Conservation (phyloP, 805 yeast species). For the Cyberlindnera mycetangii region DNA sequence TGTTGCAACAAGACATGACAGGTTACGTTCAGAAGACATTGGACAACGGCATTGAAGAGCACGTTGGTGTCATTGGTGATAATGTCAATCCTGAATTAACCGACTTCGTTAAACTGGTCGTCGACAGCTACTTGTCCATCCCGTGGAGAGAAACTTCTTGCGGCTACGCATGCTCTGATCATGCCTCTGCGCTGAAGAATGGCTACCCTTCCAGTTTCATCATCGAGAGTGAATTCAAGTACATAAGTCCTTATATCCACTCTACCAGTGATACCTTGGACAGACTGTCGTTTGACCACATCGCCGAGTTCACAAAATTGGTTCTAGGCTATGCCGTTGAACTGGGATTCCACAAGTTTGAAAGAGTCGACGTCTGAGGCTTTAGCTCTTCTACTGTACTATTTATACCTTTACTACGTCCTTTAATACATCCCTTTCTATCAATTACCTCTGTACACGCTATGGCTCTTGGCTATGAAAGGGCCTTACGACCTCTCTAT, state of each 20-base stretch:
- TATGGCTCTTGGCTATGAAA: neutral
- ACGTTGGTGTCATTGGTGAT: slow-evolving; percentile 68
- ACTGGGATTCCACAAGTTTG: slow-evolving; percentile 43
- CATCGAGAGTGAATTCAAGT: slow-evolving; percentile 69
- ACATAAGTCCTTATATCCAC: slow-evolving; percentile 71
- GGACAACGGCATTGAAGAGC: slow-evolving; percentile 44
- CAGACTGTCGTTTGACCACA: slow-evolving; percentile 71
- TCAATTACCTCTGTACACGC: neutral
- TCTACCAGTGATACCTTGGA: slow-evolving; percentile 78
- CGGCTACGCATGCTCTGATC: slow-evolving; percentile 94
- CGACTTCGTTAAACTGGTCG: slow-evolving; percentile 47
- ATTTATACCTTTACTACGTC: too few relatives aligned
- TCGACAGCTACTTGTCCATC: slow-evolving; percentile 61
- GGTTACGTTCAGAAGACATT: slow-evolving; percentile 27
- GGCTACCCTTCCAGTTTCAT: slow-evolving; percentile 87
- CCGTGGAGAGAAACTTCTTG: slow-evolving; percentile 74
- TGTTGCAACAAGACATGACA: slow-evolving; percentile 90
- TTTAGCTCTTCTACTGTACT: neutral
- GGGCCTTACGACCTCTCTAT: slow-evolving; percentile 6
- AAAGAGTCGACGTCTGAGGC: slow-evolving; percentile 1
- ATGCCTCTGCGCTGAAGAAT: slow-evolving; percentile 75
- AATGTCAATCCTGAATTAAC: slow-evolving; percentile 26
- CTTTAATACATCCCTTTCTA: neutral
- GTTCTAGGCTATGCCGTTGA: slow-evolving; percentile 74
- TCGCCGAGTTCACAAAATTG: slow-evolving; percentile 76